Evolutionary conservation across 257 asterid genomes (phyloP).

Genomic region (Osmanthus fragrans): DNA sequence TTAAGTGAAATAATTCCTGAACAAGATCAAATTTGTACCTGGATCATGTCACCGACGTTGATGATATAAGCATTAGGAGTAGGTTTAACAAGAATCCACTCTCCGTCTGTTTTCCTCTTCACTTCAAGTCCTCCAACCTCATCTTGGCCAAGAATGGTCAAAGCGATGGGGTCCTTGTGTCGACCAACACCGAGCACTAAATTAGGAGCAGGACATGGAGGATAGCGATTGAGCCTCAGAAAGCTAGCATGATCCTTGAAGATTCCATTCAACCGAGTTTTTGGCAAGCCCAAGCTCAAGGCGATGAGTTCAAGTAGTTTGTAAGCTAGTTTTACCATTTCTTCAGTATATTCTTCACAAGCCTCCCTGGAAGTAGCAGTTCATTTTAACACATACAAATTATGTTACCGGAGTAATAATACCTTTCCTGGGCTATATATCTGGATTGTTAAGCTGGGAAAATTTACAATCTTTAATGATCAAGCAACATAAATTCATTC

Average conservation of each 20-base stretch:
- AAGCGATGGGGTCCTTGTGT: constrained; percentile 65
- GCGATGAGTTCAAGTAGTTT: constrained; percentile 58
- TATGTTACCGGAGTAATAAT: background rate
- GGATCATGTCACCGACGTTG: constrained; percentile 69
- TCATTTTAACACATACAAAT: background rate
- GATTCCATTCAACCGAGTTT: constrained; percentile 47
- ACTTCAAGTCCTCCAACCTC: constrained; percentile 76
- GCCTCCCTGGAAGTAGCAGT: constrained; percentile 40
- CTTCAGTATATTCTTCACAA: constrained; percentile 52
- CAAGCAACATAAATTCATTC: background rate
- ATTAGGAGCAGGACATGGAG: constrained; percentile 69
- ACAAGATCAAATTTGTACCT: constrained; percentile 34
- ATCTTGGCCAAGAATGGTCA: constrained; percentile 70
- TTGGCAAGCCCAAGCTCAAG: constrained; percentile 53
- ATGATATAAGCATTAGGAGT: constrained; percentile 62
- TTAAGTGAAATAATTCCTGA: background rate
- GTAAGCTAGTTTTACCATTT: constrained; percentile 48
- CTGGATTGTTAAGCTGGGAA: background rate
- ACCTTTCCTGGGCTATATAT: background rate
- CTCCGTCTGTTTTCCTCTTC: constrained; percentile 67
- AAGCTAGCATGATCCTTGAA: constrained; percentile 59
- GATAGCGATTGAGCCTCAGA: constrained; percentile 68
- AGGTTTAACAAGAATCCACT: constrained; percentile 75
- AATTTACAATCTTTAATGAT: background rate
- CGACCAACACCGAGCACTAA: constrained; percentile 78